Percentiles rank a stretch among this genome's conserved stretches.
Evolutionary conservation across 768 basidiomycete species (phyloP).

Genomic region (Boletus sp.): DNA sequence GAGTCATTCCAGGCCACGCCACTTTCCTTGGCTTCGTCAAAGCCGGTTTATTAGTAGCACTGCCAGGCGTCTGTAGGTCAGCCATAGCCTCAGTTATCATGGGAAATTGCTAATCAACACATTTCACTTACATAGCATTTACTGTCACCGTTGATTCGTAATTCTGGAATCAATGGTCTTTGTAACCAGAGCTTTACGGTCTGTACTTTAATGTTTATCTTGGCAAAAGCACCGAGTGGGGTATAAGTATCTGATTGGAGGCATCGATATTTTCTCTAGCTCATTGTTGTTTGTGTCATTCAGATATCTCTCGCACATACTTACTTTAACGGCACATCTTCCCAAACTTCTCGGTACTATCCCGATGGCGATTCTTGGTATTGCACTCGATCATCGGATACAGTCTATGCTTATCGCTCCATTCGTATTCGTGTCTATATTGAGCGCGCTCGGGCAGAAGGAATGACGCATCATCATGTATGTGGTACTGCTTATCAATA

Average conservation of each 20-base stretch:
- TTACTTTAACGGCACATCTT: conserved; percentile 65
- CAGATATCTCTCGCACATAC: conserved; percentile 68
- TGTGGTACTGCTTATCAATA: conserved; percentile 75
- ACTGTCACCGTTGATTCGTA: conserved; percentile 76
- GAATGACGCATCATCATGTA: conserved; percentile 98
- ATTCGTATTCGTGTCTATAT: conserved; percentile 51
- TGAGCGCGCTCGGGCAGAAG: conserved; percentile 86
- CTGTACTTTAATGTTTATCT: conserved; percentile 84
- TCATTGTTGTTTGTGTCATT: background rate
- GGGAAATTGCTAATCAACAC: background rate
- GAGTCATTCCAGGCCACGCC: conserved; percentile 38
- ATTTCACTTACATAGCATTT: conserved; percentile 44
- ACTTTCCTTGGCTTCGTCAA: conserved; percentile 43
- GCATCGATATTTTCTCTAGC: conserved; percentile 3
- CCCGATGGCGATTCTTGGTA: conserved; percentile 59
- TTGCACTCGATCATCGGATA: conserved; percentile 45
- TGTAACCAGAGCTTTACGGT: conserved; percentile 86
- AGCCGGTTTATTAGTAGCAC: conserved; percentile 51
- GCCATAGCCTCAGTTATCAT: conserved; percentile 7
- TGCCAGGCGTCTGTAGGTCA: conserved; percentile 53
- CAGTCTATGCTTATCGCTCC: conserved; percentile 52
- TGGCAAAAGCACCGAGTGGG: conserved; percentile 91
- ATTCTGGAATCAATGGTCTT: conserved; percentile 69
- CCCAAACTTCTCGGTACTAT: conserved; percentile 73
- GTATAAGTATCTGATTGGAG: conserved; percentile 51